Base-by-base conservation (phyloP, 2,329 filamentous ascomycete species). In the Colletotrichum godetiae region DNA sequence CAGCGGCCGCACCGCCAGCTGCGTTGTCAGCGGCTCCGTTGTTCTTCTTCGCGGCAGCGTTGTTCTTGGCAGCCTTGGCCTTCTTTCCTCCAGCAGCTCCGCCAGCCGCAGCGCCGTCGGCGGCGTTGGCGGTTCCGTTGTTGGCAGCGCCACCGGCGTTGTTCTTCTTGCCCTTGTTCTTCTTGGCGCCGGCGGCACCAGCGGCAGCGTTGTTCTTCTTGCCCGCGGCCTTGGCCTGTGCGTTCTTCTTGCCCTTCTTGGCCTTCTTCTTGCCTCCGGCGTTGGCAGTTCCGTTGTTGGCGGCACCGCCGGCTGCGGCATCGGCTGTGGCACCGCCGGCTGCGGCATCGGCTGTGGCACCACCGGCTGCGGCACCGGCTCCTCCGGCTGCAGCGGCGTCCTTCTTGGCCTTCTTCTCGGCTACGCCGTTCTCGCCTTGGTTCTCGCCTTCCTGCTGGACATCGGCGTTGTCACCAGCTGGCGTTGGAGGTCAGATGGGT, bases 101-200 rank as follows among this genome's bases (percentile, higher is more conserved):
- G 22, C 33, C 49, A 31, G 11, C 49, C 24, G 37, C 46, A 24
- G 33, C 55, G 3, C 46, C 69, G 4, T 56, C 67, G 27, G 5
- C 35, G 13, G 71, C 72, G 11, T 61, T 53, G 29, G 72, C 68
- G 5, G 72, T 74, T 31, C 67, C 72, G 57, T 74, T 75, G 19
- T 70, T 70, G 15, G 69, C 69, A 10, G 68, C 68, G 7, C 37
- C 67, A 13, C 56, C 68, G 12, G 11, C 67, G 29, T 66, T 27
- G 29, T 52, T 37, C 5, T 56, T 56, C 59, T 68, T 67, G 37
- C 12, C 53, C 42, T 56, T 56, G 22, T 57, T 67, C 58, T 68
- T 64, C 42, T 56, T 62, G 12, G 27, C 53, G 5, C 35, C 37
- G 15, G 69, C 69, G 5, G 68, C 68, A 12, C 35, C 67, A 8